Evolutionary conservation across 768 basidiomycete species (phyloP).

Genomic region (Collybia nuda): DNA sequence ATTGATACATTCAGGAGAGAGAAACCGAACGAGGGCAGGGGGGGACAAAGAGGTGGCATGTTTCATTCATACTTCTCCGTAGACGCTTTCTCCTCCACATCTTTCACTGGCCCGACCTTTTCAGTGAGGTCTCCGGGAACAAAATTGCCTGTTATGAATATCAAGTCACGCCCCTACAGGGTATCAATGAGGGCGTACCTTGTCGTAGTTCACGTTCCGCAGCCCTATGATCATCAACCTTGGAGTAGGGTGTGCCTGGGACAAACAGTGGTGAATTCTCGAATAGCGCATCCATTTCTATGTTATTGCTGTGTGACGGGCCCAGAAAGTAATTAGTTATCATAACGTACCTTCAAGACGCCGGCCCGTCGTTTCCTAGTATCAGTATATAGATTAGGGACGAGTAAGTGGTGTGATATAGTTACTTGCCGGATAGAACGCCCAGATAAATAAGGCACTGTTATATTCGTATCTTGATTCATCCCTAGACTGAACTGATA

Average conservation of each 20-base stretch:
- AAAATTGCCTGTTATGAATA: constrained; percentile 16
- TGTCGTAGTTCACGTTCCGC: constrained; percentile 38
- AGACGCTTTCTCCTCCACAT: background rate
- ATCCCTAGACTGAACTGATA: background rate
- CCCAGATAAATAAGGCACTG: constrained; percentile 41
- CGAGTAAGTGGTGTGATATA: background rate
- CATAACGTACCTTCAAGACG: constrained; percentile 35
- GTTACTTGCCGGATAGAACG: constrained; percentile 36
- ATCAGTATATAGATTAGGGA: background rate
- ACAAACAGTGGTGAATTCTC: constrained; percentile 37
- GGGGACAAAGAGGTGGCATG: background rate
- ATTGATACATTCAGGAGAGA: too few species aligned
- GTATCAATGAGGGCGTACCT: constrained; percentile 21
- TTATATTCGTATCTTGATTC: background rate
- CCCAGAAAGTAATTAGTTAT: background rate
- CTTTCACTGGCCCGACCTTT: background rate
- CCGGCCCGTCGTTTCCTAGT: constrained; percentile 41
- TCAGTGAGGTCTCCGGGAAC: constrained; percentile 20
- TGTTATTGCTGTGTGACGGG: background rate
- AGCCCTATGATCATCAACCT: constrained; percentile 30
- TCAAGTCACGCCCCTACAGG: background rate
- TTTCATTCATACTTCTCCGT: background rate
- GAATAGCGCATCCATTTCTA: constrained; percentile 45
- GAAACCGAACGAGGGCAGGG: background rate
- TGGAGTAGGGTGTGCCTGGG: constrained; percentile 31